phyloP scores from a whole-genome alignment of 1,139 yeast species.

The Scheffersomyces parashehatae region DNA sequence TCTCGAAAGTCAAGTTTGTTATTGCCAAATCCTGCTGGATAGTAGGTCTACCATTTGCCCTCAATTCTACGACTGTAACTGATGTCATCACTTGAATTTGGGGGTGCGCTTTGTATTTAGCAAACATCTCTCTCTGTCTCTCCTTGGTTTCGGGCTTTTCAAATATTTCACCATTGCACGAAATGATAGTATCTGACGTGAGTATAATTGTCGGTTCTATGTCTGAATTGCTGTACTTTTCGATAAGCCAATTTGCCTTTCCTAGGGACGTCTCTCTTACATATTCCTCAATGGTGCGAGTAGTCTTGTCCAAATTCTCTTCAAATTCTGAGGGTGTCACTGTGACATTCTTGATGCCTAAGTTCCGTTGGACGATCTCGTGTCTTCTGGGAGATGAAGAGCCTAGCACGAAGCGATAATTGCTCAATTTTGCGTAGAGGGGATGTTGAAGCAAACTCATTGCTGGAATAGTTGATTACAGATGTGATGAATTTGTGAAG shows the following conservation, averaged over 20 bases:
- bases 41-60: constrained; percentile 22
- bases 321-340: constrained; percentile 63
- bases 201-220: constrained; percentile 37
- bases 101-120: constrained; percentile 45
- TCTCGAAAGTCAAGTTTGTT: constrained; percentile 31
- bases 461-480: too few species aligned
- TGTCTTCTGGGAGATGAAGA: constrained; percentile 81
- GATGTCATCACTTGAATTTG: constrained; percentile 67
- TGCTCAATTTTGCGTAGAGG: constrained; percentile 24
- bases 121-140: constrained; percentile 45
- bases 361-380: constrained; percentile 59
- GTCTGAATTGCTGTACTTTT: constrained; percentile 3
- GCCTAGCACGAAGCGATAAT: constrained; percentile 59
- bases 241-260: constrained; percentile 48
- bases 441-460: constrained; percentile 20
- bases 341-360: constrained; percentile 55
- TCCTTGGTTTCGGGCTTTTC: constrained; percentile 72
- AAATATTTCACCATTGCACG: constrained; percentile 56
- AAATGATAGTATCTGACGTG: constrained; percentile 89
- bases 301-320: constrained; percentile 66
- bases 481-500: too few species aligned
- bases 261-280: constrained; percentile 68
- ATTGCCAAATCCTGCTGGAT: constrained; percentile 14
- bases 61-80: constrained; percentile 51
- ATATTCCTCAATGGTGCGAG: constrained; percentile 56